These are phyloP conservation scores for Ogataea kodamae DNA, from an alignment of 805 yeast species.

Conservation along the genomic window DNA sequence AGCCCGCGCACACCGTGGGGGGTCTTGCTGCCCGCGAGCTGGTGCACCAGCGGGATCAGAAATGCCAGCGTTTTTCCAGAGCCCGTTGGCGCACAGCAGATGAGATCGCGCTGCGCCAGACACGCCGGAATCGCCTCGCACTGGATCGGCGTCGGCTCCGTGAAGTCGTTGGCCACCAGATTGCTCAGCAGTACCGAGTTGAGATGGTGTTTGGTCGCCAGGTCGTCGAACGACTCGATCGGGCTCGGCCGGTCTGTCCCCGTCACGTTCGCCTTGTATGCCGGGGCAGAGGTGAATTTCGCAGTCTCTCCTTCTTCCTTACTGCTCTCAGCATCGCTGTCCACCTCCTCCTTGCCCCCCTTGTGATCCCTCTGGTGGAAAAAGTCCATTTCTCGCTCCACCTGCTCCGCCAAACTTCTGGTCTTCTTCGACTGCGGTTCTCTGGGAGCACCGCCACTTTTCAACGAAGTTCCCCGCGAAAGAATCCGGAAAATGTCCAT, in stretches of 20 bases:
- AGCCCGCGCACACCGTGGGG: constrained; percentile 64
- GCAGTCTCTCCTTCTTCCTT: constrained; percentile 27
- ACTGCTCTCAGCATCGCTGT: not conserved
- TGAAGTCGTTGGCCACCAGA: constrained; percentile 64
- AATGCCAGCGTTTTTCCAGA: constrained; percentile 96
- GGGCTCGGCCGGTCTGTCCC: constrained; percentile 92
- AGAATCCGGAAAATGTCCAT: constrained; percentile 91
- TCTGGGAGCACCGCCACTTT: constrained; percentile 35
- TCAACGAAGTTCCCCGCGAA: constrained; percentile 79
- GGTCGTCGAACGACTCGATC: constrained; percentile 82
- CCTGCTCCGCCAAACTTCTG: constrained; percentile 42
- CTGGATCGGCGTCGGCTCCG: constrained; percentile 91
- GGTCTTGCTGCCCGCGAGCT: constrained; percentile 27
- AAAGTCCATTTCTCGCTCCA: constrained; percentile 78
- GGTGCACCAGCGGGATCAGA: constrained; percentile 74
- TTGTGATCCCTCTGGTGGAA: constrained; percentile 47
- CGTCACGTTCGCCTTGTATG: constrained; percentile 62
- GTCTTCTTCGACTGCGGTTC: constrained; percentile 29
- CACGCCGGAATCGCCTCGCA: constrained; percentile 82
- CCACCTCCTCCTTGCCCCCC: constrained; percentile 1
- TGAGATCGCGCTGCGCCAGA: constrained; percentile 65
- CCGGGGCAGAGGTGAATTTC: constrained; percentile 45
- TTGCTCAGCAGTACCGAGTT: constrained; percentile 58
- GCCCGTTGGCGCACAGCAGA: constrained; percentile 98
- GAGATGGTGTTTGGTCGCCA: constrained; percentile 63